Evolutionary conservation across 192 early-diverging fungal genomes (phyloP), one percentile per base, ranked within the genome.

Genomic region (Rhizophagus prolifer): DNA sequence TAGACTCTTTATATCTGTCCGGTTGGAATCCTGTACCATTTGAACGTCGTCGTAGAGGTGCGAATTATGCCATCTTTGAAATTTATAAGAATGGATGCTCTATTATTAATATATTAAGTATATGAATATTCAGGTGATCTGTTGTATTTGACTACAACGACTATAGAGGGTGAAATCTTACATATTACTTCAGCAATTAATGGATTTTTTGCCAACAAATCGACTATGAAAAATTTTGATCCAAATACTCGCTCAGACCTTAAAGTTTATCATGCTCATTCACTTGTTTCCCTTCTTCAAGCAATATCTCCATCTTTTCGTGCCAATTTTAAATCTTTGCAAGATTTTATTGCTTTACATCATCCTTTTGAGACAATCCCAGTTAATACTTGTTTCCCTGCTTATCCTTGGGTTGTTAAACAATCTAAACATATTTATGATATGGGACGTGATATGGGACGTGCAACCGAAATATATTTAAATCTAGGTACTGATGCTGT

Each of bases 11-110:
- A 70, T 80, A 88, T 19, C 78, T 96, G 28, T 97, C 96, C 70
- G 89, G 90, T 31, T 98, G 97, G 96, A 99, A 98, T 81, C 96
- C 96, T 28, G 93, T 94, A 16, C 91, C 95, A 9, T 88, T 89
- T 44, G 81, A 90, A 68, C 89, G 91, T 41, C 88, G 90, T 66
- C 83, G 93, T 30, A 87, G 86, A 79, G 94, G 91, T 81, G 30
- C 4, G 10, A 38, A 72, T 82, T 38, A 71, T 50, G 3, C 19
- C 16, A 21, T 25, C 8, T 31, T 38, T 67, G 31, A 63, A n/a
- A 34, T 19, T 21, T 10, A 34, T 1, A 19, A 21, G 36, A 14
- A 76, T 34, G 4, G 3, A 54, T 54, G 6, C 12, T 44, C 10
- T 72, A 21, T n/a, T 38, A n/a, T 59, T 75, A 26, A 58, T 64